phyloP scores from a whole-genome alignment of 1,139 yeast species.

The Torulaspora pretoriensis region DNA sequence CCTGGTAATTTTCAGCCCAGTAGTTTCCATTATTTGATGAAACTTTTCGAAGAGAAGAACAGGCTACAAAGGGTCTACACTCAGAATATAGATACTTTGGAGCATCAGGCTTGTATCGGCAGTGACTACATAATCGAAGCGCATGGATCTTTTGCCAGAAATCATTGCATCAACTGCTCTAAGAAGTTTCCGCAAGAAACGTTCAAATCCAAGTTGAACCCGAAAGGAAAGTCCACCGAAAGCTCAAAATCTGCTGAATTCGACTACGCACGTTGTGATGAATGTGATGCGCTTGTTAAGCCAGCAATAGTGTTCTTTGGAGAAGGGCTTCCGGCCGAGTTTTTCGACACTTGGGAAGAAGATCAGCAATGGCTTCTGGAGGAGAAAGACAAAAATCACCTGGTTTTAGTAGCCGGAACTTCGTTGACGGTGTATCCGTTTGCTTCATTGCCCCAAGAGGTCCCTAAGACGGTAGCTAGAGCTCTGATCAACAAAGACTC shows the following conservation, averaged over 20 bases:
- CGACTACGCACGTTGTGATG: slow-evolving; percentile 54
- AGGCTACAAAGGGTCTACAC: slow-evolving; percentile 70
- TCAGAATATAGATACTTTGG: slow-evolving; percentile 90
- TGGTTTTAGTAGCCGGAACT: slow-evolving; percentile 89
- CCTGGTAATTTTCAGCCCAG: slow-evolving; percentile 89
- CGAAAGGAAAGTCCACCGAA: slow-evolving; percentile 13
- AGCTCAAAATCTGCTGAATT: slow-evolving; percentile 16
- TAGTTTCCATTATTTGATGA: slow-evolving; percentile 68
- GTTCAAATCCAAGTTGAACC: slow-evolving; percentile 44
- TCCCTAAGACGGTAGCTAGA: slow-evolving; percentile 47
- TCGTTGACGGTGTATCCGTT: slow-evolving; percentile 87
- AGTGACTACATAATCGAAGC: slow-evolving; percentile 75
- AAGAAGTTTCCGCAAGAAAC: slow-evolving; percentile 49
- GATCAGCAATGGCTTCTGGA: slow-evolving; percentile 41
- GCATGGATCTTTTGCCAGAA: slow-evolving; percentile 86
- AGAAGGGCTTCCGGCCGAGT: slow-evolving; percentile 67
- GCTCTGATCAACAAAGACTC: slow-evolving; percentile 67
- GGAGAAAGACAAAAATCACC: slow-evolving; percentile 45
- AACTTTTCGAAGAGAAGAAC: slow-evolving; percentile 59
- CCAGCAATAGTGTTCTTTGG: slow-evolving; percentile 95
- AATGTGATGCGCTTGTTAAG: slow-evolving; percentile 66
- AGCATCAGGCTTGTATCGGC: slow-evolving; percentile 73
- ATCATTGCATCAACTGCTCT: slow-evolving; percentile 76
- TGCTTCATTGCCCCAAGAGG: slow-evolving; percentile 73
- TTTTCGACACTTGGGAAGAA: slow-evolving; percentile 65